Evolutionary conservation across 495 filamentous ascomycete genomes (phyloP).

Genomic region (Aspergillus nanangensis): DNA sequence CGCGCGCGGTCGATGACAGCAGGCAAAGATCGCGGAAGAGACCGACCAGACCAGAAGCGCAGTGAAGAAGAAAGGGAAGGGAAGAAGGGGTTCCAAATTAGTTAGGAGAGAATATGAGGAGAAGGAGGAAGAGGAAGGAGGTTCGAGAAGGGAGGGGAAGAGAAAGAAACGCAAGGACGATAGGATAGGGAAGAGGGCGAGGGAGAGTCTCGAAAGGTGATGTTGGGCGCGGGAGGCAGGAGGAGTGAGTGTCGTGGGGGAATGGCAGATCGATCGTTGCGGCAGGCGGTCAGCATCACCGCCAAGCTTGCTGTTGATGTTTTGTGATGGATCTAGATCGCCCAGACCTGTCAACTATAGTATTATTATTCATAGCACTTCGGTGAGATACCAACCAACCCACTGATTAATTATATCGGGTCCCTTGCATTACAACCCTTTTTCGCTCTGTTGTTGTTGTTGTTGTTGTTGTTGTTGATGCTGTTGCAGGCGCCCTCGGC

Average conservation of each 20-base stretch:
- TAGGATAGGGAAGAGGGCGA: not conserved
- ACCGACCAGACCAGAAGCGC: too few species aligned
- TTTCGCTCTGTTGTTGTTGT: too few species aligned
- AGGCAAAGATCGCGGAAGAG: too few species aligned
- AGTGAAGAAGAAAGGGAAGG: not conserved
- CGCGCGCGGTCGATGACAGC: too few species aligned
- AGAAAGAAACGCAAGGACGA: not conserved
- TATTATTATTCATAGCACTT: too few species aligned
- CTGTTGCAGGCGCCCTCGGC: too few species aligned
- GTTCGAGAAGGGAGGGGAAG: not conserved
- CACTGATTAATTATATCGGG: too few species aligned
- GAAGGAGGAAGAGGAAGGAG: constrained; percentile 1
- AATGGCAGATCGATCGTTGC: too few species aligned
- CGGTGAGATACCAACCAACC: too few species aligned
- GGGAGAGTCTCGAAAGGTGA: too few species aligned
- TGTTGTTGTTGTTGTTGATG: too few species aligned
- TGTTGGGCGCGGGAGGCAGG: constrained; percentile 23
- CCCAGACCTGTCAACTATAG: not conserved
- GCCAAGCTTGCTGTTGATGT: not conserved
- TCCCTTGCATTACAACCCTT: too few species aligned
- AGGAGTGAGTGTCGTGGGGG: constrained; percentile 5
- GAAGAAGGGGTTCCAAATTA: constrained; percentile 6
- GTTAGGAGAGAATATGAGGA: not conserved
- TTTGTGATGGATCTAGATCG: constrained; percentile 9
- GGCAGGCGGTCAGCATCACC: constrained; percentile 29